Evolutionary conservation across 2,329 filamentous ascomycete genomes (phyloP).

Genomic region (Aspergillus sp.): DNA sequence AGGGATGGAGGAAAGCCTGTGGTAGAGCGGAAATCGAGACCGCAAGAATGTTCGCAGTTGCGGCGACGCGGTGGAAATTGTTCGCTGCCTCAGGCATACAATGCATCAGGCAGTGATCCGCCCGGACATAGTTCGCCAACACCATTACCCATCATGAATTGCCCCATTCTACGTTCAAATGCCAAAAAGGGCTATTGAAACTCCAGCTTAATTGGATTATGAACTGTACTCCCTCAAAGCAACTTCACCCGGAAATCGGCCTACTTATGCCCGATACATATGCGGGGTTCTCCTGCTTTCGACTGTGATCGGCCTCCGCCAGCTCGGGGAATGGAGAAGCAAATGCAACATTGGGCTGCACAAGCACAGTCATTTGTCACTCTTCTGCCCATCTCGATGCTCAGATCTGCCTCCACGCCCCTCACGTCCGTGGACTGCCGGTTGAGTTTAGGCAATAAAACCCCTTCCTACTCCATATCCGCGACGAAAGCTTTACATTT

Average conservation of each 20-base stretch:
- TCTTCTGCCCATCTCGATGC: too few relatives aligned
- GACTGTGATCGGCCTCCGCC: neutral
- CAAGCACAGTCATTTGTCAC: neutral
- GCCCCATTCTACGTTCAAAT: too few relatives aligned
- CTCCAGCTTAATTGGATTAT: too few relatives aligned
- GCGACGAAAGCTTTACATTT: neutral
- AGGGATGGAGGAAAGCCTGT: neutral
- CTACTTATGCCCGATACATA: too few relatives aligned
- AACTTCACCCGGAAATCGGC: too few relatives aligned
- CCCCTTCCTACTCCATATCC: neutral
- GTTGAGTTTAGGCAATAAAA: too few relatives aligned
- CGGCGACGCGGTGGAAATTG: neutral
- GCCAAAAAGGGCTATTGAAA: too few relatives aligned
- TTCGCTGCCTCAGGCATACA: slow-evolving; percentile 1
- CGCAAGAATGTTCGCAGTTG: neutral
- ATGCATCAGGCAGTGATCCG: neutral
- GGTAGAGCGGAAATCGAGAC: neutral
- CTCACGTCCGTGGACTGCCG: too few relatives aligned
- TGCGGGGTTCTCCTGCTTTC: neutral
- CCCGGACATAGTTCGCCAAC: neutral
- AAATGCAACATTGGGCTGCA: neutral
- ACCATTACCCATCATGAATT: neutral
- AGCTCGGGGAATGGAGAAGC: neutral
- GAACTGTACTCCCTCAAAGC: too few relatives aligned
- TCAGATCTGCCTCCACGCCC: too few relatives aligned